Conservation (phyloP, 202 grass and related monocot species). For the Digitaria exilis region DNA sequence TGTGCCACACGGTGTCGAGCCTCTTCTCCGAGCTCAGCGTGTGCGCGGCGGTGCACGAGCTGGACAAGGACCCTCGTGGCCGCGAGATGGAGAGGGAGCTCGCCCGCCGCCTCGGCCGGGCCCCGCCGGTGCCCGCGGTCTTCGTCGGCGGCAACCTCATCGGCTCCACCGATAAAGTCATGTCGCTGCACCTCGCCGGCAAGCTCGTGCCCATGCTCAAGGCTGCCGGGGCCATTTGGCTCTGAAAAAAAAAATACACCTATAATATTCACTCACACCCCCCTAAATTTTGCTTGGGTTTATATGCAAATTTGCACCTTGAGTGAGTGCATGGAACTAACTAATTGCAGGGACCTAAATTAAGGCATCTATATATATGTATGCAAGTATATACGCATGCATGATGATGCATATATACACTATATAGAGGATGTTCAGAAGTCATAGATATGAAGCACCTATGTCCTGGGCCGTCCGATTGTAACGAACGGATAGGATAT, state of each 20-base stretch:
- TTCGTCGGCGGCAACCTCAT: constrained; percentile 73
- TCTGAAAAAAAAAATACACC: constrained; percentile 30
- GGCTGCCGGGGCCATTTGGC: constrained; percentile 75
- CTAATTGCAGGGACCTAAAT: not conserved
- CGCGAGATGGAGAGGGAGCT: constrained; percentile 83
- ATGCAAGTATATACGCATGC: not conserved
- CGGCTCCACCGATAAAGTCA: constrained; percentile 67
- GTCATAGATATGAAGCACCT: not conserved
- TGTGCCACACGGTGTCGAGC: constrained; percentile 72
- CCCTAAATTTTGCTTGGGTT: constrained; percentile 1
- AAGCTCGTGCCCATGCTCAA: constrained; percentile 77
- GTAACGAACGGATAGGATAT: not conserved
- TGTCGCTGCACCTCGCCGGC: constrained; percentile 77
- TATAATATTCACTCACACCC: not conserved
- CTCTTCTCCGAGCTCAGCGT: constrained; percentile 70
- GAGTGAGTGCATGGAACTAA: not conserved
- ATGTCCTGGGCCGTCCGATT: not conserved
- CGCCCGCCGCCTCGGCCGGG: constrained; percentile 49
- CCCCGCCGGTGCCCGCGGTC: constrained; percentile 63
- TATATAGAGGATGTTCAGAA: not conserved
- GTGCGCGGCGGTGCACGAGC: constrained; percentile 67
- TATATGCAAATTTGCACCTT: not conserved
- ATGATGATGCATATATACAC: not conserved
- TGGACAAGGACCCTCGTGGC: constrained; percentile 66
- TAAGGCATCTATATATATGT: not conserved